Evolutionary conservation across 441 rosid species (phyloP).

Genomic region (Brassica balearica): DNA sequence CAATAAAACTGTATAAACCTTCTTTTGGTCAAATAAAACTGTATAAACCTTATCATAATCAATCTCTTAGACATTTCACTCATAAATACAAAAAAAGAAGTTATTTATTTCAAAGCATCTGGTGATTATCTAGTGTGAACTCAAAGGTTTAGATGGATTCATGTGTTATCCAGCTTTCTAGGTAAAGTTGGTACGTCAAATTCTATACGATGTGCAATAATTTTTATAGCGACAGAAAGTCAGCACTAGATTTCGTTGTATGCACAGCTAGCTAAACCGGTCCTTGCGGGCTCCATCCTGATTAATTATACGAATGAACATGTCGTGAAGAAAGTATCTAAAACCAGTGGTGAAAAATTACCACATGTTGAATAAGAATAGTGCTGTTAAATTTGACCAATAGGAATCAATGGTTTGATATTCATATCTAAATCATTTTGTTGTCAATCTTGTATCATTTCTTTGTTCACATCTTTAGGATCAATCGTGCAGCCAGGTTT

Average conservation of each 20-base stretch:
- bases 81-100: neutral
- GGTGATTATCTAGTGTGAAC: neutral
- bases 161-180: neutral
- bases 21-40: neutral
- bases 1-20: no score
- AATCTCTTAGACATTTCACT: neutral
- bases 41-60: neutral
- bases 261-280: constrained; percentile 18
- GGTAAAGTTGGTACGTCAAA: neutral
- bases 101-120: neutral
- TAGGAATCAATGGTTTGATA: constrained; percentile 24
- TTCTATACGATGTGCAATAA: neutral
- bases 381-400: constrained; percentile 27
- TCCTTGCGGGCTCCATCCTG: constrained; percentile 19
- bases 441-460: constrained; percentile 14
- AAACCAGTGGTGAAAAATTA: constrained; percentile 1
- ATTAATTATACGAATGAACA: constrained; percentile 5
- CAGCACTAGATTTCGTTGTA: neutral
- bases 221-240: neutral
- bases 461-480: neutral
- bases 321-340: constrained; percentile 24
- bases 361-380: constrained; percentile 18
- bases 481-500: constrained; percentile 41
- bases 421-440: constrained; percentile 24
- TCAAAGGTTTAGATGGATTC: neutral